Evolutionary conservation across 2,329 filamentous ascomycete species (phyloP), one percentile per base, ranked within the genome.

Genomic region (Nigrospora osmanthi): DNA sequence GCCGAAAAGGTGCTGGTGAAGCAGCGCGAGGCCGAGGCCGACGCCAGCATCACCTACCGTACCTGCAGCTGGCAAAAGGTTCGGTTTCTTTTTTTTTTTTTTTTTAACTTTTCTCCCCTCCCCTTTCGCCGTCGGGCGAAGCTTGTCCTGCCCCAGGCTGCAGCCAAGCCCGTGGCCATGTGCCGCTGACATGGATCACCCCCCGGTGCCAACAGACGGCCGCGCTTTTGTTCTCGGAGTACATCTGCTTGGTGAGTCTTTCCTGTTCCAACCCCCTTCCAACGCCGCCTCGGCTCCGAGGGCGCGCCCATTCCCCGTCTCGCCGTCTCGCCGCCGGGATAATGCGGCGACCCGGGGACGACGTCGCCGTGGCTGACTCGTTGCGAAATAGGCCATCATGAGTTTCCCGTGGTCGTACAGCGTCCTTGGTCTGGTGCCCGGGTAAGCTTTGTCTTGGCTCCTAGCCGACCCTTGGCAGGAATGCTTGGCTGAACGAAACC

Each of bases 321-420:
- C 42, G 19, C 14, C 13, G n/a, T 6, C 19, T 28, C 7, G 13
- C n/a, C 6, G 42, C 30, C 3, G 47, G 50, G 35, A 36, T 6
- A 7, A n/a, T 36, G 35, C 17, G 35, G 13, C 11, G 17, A 17
- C n/a, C 7, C 35, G 2, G 14, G 35, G 35, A 36, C 6, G 35
- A 36, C 6, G 14, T 33, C 41, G 28, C 4, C 11, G 44, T 34
- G 14, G 12, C 28, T 37, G 42, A 39, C 33, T 35, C 31, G 34
- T 28, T n/a, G n/a, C n/a, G 9, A 6, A 38, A 28, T 47, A 69
- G 62, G 73, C 79, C 47, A 95, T 95, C 60, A 95, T 96, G 89
- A 94, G 87, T 42, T 96, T 96, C 55, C 90, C 90, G 0, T 95
- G 87, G 76, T 95, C 89, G 0, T 96, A 96, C 65, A 87, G 88